Base-by-base conservation (phyloP, 805 yeast genomes). In the Saturnispora galanensis region DNA sequence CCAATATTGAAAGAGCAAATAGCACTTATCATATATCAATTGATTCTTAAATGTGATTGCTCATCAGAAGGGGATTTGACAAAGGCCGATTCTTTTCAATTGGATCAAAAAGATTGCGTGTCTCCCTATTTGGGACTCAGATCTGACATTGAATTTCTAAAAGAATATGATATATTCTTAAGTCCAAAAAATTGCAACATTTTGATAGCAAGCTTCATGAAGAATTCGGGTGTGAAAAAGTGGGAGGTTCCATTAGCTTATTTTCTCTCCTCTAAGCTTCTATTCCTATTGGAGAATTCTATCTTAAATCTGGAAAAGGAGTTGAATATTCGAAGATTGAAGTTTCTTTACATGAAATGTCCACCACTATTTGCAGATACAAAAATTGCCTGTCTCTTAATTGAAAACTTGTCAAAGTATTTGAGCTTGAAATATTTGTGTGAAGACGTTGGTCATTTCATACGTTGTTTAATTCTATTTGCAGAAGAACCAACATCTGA, bases 31-130 rank as follows among this genome's bases (percentile, higher is more conserved):
- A 55, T 70, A 1, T 52, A 55, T 31, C 68, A 69, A 33, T 51
- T 71, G 16, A 39, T 77, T 4, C 55, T 57, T 17, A 51, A 65
- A 17, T 63, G 70, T 12, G 77, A 76, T 47, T 57, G 68, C 15
- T 45, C 54, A 10, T 39, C 47, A 10, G 55, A 49, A 31, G 3
- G 4, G 4, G 31, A 26, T 11, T 16, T 55, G 10, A 13, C 35
- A 16, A 28, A 16, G 2, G 16, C 31, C n/a, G 33, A 33, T 26
- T 38, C 54, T 11, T 13, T 35, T 13, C 21, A 30, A 5, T 17
- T 33, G 13, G 31, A 31, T 26, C 16, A 33, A 6, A 10, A 26
- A 6, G 16, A 16, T 13, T 18, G 16, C 8, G n/a, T 15, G 4
- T 10, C 29, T 9, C 39, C 46, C 6, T 42, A 42, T 45, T n/a